phyloP scores from a whole-genome alignment of 2,329 filamentous ascomycete genomes.

The Calonectria pteridis region DNA sequence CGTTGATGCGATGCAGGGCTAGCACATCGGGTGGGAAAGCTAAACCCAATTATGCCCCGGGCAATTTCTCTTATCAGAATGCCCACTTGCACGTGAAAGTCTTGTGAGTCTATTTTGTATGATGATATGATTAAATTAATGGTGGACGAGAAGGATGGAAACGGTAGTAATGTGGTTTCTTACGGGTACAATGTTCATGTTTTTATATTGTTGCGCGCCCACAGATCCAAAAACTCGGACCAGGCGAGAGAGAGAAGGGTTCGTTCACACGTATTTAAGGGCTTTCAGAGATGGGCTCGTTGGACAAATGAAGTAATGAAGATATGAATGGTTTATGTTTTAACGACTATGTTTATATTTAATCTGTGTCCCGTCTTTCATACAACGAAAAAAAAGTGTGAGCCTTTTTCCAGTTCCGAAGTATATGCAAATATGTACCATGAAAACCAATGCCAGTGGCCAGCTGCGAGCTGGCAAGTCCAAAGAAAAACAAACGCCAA shows the following conservation, averaged over 20 bases:
- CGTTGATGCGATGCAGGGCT: constrained; percentile 5
- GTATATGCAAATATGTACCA: constrained; percentile 12
- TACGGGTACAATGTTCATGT: not conserved
- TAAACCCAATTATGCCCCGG: constrained; percentile 6
- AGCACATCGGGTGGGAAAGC: not conserved
- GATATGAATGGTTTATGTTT: constrained; percentile 29
- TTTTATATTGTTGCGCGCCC: not conserved
- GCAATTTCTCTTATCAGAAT: not conserved
- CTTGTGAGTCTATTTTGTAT: not conserved
- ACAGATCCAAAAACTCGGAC: constrained; percentile 1
- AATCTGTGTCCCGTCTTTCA: not conserved
- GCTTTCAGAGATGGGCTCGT: not conserved
- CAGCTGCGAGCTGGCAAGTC: not conserved
- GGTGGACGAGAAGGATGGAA: not conserved
- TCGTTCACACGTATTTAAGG: not conserved
- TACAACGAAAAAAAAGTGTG: not conserved
- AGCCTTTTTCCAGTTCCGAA: not conserved
- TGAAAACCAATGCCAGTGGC: constrained; percentile 2
- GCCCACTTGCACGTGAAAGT: not conserved
- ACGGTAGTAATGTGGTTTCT: not conserved
- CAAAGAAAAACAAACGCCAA: constrained; percentile 1
- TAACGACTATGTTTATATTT: not conserved
- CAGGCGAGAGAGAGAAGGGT: not conserved
- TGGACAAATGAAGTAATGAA: constrained; percentile 39
- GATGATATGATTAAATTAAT: constrained; percentile 4